Evolutionary conservation across 108 stramenopile species (phyloP).

Genomic region (Nitzschia sp.): DNA sequence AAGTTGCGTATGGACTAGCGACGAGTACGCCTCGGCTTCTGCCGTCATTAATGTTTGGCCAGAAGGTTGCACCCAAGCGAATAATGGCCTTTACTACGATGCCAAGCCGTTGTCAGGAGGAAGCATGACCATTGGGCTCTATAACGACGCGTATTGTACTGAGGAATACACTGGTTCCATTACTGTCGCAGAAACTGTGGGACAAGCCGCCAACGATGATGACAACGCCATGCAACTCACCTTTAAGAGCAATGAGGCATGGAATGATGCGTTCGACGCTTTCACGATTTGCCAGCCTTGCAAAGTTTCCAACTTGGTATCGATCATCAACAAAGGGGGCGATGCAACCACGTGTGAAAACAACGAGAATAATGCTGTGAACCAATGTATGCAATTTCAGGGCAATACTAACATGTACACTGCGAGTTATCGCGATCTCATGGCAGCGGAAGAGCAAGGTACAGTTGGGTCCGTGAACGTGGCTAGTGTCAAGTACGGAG

Average conservation of each 20-base stretch:
- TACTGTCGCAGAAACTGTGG: constrained; percentile 15
- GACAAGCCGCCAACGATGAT: constrained; percentile 22
- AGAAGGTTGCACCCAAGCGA: not conserved
- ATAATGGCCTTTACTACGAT: constrained; percentile 43
- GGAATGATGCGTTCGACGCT: constrained; percentile 52
- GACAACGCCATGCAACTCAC: not conserved
- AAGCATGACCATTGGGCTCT: constrained; percentile 40
- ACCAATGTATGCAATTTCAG: constrained; percentile 55
- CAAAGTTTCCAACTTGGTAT: constrained; percentile 37
- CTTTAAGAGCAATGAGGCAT: constrained; percentile 18
- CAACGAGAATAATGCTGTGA: constrained; percentile 42
- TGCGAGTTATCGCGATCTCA: constrained; percentile 47
- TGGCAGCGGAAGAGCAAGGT: constrained; percentile 15
- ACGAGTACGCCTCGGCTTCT: constrained; percentile 37
- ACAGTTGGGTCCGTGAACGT: constrained; percentile 4
- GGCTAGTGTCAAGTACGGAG: not conserved
- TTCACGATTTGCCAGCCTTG: constrained; percentile 61
- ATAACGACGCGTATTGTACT: constrained; percentile 41
- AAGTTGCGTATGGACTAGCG: constrained; percentile 51
- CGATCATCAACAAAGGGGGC: constrained; percentile 22
- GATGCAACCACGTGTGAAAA: constrained; percentile 13
- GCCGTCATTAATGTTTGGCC: not conserved
- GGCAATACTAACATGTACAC: constrained; percentile 49
- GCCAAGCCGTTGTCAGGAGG: constrained; percentile 42
- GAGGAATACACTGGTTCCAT: constrained; percentile 28